Percentiles rank a stretch among this genome's conserved stretches.
Conservation (phyloP, 805 yeast species). For the Yarrowia alimentaria region DNA sequence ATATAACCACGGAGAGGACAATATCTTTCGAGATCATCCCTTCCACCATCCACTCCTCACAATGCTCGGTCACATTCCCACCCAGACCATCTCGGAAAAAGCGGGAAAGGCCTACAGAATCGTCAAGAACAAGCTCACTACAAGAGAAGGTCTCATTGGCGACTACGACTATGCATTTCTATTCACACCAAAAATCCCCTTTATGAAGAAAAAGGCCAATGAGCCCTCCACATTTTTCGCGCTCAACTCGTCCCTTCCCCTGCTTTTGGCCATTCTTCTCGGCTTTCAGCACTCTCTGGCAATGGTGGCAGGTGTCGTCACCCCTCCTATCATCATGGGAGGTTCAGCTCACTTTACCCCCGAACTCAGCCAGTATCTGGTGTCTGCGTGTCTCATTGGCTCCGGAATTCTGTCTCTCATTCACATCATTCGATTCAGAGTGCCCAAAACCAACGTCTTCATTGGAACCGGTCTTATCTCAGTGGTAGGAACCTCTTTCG, state of each 20-base stretch:
- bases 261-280: slow-evolving; percentile 68
- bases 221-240: slow-evolving; percentile 81
- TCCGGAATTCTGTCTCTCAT: slow-evolving; percentile 68
- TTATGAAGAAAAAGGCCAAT: slow-evolving; percentile 46
- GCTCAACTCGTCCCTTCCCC: slow-evolving; percentile 73
- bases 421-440: slow-evolving; percentile 79
- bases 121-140: slow-evolving; percentile 47
- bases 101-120: slow-evolving; percentile 41
- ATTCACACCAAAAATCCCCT: slow-evolving; percentile 80
- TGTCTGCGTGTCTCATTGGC: slow-evolving; percentile 68
- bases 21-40: no score
- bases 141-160: slow-evolving; percentile 80
- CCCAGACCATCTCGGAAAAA: slow-evolving; percentile 46
- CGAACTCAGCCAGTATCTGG: slow-evolving; percentile 57
- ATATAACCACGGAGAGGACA: no score
- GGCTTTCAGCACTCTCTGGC: slow-evolving; percentile 88
- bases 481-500: slow-evolving; percentile 89
- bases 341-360: slow-evolving; percentile 56
- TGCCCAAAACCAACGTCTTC: slow-evolving; percentile 68
- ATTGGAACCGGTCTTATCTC: slow-evolving; percentile 86
- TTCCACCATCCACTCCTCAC: no score
- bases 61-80: no score
- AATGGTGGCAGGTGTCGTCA: slow-evolving; percentile 87
- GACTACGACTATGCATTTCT: slow-evolving; percentile 79
- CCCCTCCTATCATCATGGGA: slow-evolving; percentile 78